Percentiles rank a stretch among this genome's conserved stretches.
These are phyloP conservation scores for Priceomyces fermenticarens DNA, from an alignment of 805 yeast species.

Conservation along the genomic window DNA sequence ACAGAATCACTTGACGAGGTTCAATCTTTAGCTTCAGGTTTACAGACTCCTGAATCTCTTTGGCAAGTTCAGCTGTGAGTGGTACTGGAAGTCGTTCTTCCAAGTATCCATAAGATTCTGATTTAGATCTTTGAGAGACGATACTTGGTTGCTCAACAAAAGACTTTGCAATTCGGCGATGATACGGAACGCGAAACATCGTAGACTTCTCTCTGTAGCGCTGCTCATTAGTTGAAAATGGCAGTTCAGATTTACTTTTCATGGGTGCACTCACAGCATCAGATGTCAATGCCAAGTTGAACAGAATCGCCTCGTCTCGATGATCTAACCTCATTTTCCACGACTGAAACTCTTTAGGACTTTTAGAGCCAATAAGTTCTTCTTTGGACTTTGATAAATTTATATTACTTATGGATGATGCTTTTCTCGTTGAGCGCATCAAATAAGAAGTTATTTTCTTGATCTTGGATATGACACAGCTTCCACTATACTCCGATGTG, in stretches of 20 bases:
- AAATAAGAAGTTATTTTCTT: slow-evolving; percentile 61
- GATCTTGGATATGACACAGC: slow-evolving; percentile 58
- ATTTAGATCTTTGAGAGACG: slow-evolving; percentile 1
- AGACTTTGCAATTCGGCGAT: slow-evolving; percentile 19
- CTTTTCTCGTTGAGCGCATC: slow-evolving; percentile 56
- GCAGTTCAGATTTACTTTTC: neutral
- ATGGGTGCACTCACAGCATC: slow-evolving; percentile 8
- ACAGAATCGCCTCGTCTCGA: slow-evolving; percentile 25
- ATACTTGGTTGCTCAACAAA: slow-evolving; percentile 6
- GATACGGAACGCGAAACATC: slow-evolving; percentile 22
- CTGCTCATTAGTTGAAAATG: slow-evolving; percentile 4
- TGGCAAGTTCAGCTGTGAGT: slow-evolving; percentile 21
- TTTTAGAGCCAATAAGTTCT: slow-evolving; percentile 31
- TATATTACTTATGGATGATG: slow-evolving; percentile 36
- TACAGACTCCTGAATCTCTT: slow-evolving; percentile 13
- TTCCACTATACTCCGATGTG: slow-evolving; percentile 32
- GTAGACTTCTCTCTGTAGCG: slow-evolving; percentile 5
- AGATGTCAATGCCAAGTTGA: slow-evolving; percentile 18
- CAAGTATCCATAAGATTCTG: slow-evolving; percentile 1
- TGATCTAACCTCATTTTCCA: slow-evolving; percentile 33
- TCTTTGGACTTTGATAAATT: slow-evolving; percentile 36
- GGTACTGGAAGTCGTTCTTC: slow-evolving; percentile 16
- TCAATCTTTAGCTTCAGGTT: slow-evolving; percentile 3
- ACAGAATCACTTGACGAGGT: slow-evolving; percentile 5
- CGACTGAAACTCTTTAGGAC: slow-evolving; percentile 29